Evolutionary conservation across 2,329 filamentous ascomycete genomes (phyloP), one percentile per base, ranked within the genome.

Genomic region (Apiospora saccharicola): DNA sequence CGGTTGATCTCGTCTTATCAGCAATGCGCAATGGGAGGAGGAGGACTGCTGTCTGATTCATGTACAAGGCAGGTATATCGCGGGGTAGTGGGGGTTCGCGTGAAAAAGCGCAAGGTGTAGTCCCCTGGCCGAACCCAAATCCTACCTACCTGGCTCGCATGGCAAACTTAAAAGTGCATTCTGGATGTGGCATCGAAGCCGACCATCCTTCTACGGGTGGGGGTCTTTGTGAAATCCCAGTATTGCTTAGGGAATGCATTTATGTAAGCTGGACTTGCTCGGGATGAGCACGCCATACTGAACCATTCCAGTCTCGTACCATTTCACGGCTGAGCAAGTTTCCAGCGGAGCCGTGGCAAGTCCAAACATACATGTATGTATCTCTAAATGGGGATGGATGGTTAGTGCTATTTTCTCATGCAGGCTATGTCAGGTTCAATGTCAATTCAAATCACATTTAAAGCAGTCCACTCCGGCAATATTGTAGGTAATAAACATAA

Each of bases 11-110:
- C 13, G 49, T 26, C 12, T 24, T 53, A 13, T 47, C n/a, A 49
- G 19, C 19, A 49, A 49, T 44, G 16, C 13, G 3, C 16, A 13
- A 51, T 51, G n/a, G 49, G n/a, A 51, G n/a, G 49, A 51, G n/a
- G 8, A 26, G 7, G 49, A 57, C 30, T 57, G 30, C 5, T n/a
- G 6, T 34, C 19, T 16, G 53, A 61, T 7, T n/a, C 30, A 61
- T 61, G 53, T 61, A 61, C 34, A 41, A 41, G 37, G 37, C 10
- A 41, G 10, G 37, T n/a, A n/a, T n/a, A 49, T 49, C 46, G 46
- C 53, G 53, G 53, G 53, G 53, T 61, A 61, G 53, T 61, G 53
- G 53, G 53, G 53, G 53, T 30, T 61, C 53, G 53, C 53, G 30
- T 61, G 53, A 30, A 34, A 61, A 37, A 37, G 53, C 30, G 30